Evolutionary conservation across 2,329 filamentous ascomycete species (phyloP), one percentile per base, ranked within the genome.

Genomic region (Cercospora sp.): DNA sequence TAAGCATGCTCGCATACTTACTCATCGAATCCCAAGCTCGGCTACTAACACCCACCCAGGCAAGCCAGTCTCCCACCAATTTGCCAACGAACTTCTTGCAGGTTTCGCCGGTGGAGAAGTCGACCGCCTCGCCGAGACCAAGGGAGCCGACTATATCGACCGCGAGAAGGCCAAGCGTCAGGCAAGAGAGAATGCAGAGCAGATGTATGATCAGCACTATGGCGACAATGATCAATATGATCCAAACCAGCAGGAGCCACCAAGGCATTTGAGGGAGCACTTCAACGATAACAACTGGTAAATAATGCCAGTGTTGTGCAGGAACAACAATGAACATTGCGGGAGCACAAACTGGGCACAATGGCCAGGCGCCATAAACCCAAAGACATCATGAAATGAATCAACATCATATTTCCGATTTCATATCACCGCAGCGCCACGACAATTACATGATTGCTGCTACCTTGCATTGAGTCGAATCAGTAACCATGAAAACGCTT

Each of bases 81-180:
- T 92, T 76, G 92, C 92, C 78, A 94, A 94, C 84, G 91, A 94
- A 82, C 79, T 91, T 55, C 80, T 94, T 34, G 90, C 86, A 16
- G 91, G 89, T 68, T 83, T 94, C 66, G 91, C 89, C 30, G 91
- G 87, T 59, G 90, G 87, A 70, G 90, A 93, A 81, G 86, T 92
- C 76, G 91, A 94, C 83, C 90, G 89, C 81, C 85, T 94, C 34
- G 85, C 87, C 74, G 91, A 85, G 77, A 84, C 82, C 66, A 85
- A 85, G 77, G 83, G 84, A 59, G 80, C 80, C 68, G 83, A 85
- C 72, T 82, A 76, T 75, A 79, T 83, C 70, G 83, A 85, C 75
- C 76, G 77, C 53, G 82, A 85, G 76, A 81, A 80, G 74, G 79
- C 82, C 30, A 84, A 85, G 79, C 80, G 74, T 62, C 71, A 83